phyloP scores from a whole-genome alignment of 2,329 filamentous ascomycete species.

The Torrubiella hemipterigena region DNA sequence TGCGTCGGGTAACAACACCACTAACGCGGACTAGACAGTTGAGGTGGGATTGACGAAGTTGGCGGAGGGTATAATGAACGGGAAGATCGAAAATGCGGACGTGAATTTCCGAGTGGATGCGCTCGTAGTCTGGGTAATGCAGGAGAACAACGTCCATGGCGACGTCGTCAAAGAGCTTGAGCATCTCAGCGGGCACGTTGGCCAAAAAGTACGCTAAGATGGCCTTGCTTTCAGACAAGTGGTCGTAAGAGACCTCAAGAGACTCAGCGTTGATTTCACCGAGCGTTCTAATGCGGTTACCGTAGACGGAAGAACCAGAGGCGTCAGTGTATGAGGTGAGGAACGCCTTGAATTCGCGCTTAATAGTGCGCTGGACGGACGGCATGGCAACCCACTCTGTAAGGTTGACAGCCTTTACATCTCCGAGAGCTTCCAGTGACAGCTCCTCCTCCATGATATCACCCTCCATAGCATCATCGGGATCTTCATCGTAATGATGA shows the following conservation, averaged over 20 bases:
- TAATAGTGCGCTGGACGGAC: conserved; percentile 83
- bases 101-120: conserved; percentile 95
- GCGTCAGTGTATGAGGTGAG: conserved; percentile 91
- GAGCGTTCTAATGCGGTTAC: conserved; percentile 85
- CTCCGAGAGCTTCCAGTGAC: conserved; percentile 77
- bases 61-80: conserved; percentile 86
- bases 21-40: conserved; percentile 92
- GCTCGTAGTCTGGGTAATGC: conserved; percentile 94
- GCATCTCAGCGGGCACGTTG: conserved; percentile 87
- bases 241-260: conserved; percentile 90
- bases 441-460: conserved; percentile 96
- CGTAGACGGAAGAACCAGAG: conserved; percentile 83
- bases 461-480: conserved; percentile 81
- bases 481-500: conserved; percentile 88
- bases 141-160: conserved; percentile 93
- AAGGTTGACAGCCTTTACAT: conserved; percentile 85
- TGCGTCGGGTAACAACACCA: conserved; percentile 87
- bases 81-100: conserved; percentile 93
- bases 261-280: conserved; percentile 96
- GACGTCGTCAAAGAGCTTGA: conserved; percentile 92
- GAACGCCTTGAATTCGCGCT: conserved; percentile 94
- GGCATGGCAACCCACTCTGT: conserved; percentile 92
- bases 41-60: conserved; percentile 87
- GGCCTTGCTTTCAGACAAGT: conserved; percentile 81
- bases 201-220: conserved; percentile 92